Percentiles rank a stretch among this genome's conserved stretches.
These are phyloP conservation scores for Chloropicon primus DNA, from an alignment of 139 green algal species.

Conservation along the genomic window DNA sequence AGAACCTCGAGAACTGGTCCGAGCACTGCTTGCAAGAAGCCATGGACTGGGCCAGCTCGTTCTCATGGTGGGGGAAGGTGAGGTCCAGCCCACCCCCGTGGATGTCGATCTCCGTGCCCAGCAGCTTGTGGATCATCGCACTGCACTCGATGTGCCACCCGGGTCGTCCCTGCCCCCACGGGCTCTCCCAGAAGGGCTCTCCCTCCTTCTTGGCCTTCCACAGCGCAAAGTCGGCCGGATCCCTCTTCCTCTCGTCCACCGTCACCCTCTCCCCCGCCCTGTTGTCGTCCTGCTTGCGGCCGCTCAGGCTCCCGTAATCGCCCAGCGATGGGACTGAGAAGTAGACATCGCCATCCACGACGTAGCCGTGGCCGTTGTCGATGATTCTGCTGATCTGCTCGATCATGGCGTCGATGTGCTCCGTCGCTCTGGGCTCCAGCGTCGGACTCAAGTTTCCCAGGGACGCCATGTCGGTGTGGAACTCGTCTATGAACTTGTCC, in stretches of 20 bases:
- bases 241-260: conserved; percentile 72
- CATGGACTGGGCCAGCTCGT: conserved; percentile 81
- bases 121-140: conserved; percentile 68
- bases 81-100: conserved; percentile 48
- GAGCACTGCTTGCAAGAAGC: conserved; percentile 12
- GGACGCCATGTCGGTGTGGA: conserved; percentile 74
- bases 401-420: conserved; percentile 78
- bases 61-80: conserved; percentile 95
- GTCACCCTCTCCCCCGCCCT: conserved; percentile 73
- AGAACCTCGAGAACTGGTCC: not conserved
- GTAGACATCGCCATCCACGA: conserved; percentile 71
- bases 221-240: conserved; percentile 89
- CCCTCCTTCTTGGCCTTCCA: conserved; percentile 79
- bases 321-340: conserved; percentile 75
- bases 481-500: conserved; percentile 78
- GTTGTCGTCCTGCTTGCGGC: conserved; percentile 60
- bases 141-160: conserved; percentile 96
- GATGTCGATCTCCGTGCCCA: conserved; percentile 77
- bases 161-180: conserved; percentile 78
- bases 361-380: conserved; percentile 77
- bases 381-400: conserved; percentile 73
- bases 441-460: conserved; percentile 72
- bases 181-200: conserved; percentile 77
- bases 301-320: conserved; percentile 79
- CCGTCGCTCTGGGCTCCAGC: conserved; percentile 77